Conservation (phyloP, 305 asterid species). For the Ajuga reptans region DNA sequence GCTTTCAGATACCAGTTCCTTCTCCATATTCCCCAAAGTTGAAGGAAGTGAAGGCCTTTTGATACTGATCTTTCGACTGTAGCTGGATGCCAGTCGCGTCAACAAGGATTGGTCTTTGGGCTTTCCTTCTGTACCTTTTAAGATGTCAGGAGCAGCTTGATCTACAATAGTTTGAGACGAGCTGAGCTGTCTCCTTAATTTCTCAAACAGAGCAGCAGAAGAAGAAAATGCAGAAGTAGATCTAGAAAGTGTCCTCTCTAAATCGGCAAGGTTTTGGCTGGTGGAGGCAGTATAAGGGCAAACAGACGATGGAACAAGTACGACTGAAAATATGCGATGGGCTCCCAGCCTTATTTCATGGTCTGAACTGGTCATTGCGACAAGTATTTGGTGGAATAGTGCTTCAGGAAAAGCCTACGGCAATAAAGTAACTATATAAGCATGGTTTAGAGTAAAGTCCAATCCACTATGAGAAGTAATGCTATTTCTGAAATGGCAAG, state of each 20-base stretch:
- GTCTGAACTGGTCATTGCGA: slow-evolving; percentile 67
- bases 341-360: slow-evolving; percentile 76
- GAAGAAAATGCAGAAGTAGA: slow-evolving; percentile 73
- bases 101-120: slow-evolving; percentile 45
- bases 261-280: slow-evolving; percentile 30
- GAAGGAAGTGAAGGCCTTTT: slow-evolving; percentile 42
- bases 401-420: slow-evolving; percentile 78
- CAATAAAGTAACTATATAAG: slow-evolving; percentile 13
- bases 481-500: slow-evolving; percentile 20
- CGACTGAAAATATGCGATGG: slow-evolving; percentile 70
- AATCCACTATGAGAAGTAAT: not conserved
- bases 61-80: slow-evolving; percentile 37
- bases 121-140: slow-evolving; percentile 28
- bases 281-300: slow-evolving; percentile 38
- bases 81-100: slow-evolving; percentile 47
- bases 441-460: not conserved
- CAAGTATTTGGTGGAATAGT: slow-evolving; percentile 64
- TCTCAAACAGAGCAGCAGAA: slow-evolving; percentile 63
- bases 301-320: slow-evolving; percentile 74
- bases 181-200: slow-evolving; percentile 39
- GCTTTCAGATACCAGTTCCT: slow-evolving; percentile 38
- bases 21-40: slow-evolving; percentile 35
- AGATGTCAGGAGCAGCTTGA: slow-evolving; percentile 32
- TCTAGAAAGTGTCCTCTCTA: slow-evolving; percentile 62
- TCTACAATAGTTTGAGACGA: slow-evolving; percentile 28